Percentiles rank a stretch among this genome's conserved stretches.
Conservation (phyloP, 805 yeast genomes). For the Alloascoidea africana region DNA sequence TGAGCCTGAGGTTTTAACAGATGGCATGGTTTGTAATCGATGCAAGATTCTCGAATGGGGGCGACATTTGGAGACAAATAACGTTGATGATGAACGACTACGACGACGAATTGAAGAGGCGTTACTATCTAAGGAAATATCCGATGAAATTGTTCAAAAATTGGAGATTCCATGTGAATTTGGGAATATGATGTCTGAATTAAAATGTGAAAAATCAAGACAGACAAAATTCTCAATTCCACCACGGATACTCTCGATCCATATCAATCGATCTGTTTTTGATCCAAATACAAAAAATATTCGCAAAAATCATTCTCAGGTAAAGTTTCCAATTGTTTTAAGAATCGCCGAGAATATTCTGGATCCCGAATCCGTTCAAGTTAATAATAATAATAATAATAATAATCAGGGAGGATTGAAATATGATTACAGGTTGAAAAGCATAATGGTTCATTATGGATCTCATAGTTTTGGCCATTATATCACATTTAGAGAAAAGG, state of each 20-base stretch:
- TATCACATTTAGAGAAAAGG: constrained; percentile 58
- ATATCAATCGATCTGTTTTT: constrained; percentile 86
- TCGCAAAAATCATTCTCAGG: constrained; percentile 70
- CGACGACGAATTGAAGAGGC: constrained; percentile 9
- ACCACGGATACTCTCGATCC: constrained; percentile 71
- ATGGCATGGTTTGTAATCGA: constrained; percentile 89
- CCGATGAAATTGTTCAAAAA: constrained; percentile 63
- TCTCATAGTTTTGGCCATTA: constrained; percentile 97
- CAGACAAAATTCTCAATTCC: constrained; percentile 71
- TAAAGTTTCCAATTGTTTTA: constrained; percentile 57
- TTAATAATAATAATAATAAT: constrained; percentile 21
- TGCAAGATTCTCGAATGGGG: too few relatives aligned
- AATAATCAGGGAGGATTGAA: too few relatives aligned
- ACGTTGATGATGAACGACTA: too few relatives aligned
- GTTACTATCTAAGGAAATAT: constrained; percentile 49
- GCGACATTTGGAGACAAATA: constrained; percentile 21
- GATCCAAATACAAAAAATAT: constrained; percentile 76
- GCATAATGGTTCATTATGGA: constrained; percentile 88
- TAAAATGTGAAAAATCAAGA: constrained; percentile 69
- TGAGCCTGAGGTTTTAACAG: constrained; percentile 72
- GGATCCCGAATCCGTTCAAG: too few relatives aligned
- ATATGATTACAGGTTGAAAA: constrained; percentile 46
- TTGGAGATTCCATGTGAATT: too few relatives aligned
- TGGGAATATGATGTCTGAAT: too few relatives aligned
- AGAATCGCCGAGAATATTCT: constrained; percentile 60